These are phyloP conservation scores for Taphrina sp. DNA, from an alignment of 1,139 yeast genomes.

Conservation along the genomic window DNA sequence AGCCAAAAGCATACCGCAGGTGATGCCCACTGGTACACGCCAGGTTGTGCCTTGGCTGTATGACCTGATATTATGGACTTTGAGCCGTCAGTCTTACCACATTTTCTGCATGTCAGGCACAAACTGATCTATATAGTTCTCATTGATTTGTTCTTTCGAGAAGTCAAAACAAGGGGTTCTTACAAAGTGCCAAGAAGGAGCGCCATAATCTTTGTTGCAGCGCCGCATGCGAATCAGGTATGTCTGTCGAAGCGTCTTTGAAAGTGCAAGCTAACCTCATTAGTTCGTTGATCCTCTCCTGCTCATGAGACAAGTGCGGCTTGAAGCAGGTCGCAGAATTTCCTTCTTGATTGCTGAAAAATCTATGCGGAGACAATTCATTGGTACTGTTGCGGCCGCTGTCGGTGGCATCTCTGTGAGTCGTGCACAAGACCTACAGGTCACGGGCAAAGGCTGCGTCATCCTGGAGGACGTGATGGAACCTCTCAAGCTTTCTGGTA, in stretches of 20 bases:
- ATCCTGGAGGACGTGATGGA: slow-evolving; percentile 50
- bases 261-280: background rate
- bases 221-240: slow-evolving; percentile 90
- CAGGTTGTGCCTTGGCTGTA: slow-evolving; percentile 41
- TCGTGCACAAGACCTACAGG: slow-evolving; percentile 82
- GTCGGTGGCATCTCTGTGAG: slow-evolving; percentile 74
- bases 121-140: slow-evolving; percentile 41
- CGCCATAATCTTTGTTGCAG: slow-evolving; percentile 91
- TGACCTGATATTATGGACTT: slow-evolving; percentile 45
- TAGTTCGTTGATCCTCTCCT: slow-evolving; percentile 85
- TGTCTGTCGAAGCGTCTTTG: too few species aligned
- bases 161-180: slow-evolving; percentile 86
- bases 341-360: slow-evolving; percentile 86
- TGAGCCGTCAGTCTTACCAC: slow-evolving; percentile 38
- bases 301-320: slow-evolving; percentile 75
- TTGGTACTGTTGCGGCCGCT: slow-evolving; percentile 72
- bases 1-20: too few species aligned
- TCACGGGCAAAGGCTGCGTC: slow-evolving; percentile 60
- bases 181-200: slow-evolving; percentile 79
- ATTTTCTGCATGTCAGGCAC: background rate
- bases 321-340: slow-evolving; percentile 68
- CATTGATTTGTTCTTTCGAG: slow-evolving; percentile 72
- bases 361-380: slow-evolving; percentile 63
- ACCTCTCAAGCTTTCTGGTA: slow-evolving; percentile 58
- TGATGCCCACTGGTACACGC: slow-evolving; percentile 16